Evolutionary conservation across 306 rosid species (phyloP).

Genomic region (Cicer bijugum): DNA sequence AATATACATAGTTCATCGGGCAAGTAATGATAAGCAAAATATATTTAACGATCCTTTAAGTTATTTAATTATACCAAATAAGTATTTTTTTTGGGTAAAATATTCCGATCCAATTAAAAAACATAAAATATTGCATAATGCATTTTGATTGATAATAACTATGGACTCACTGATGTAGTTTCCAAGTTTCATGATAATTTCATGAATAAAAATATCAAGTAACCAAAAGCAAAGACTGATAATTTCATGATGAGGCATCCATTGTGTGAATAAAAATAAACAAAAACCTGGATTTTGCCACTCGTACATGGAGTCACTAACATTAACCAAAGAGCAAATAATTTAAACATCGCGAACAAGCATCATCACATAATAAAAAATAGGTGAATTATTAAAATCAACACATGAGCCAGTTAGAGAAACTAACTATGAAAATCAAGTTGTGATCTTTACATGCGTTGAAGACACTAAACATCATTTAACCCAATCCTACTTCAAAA

Average conservation of each 20-base stretch:
- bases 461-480: slow-evolving; percentile 9
- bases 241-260: slow-evolving; percentile 28
- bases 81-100: too few species aligned
- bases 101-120: too few species aligned
- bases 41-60: too few species aligned
- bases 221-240: neutral
- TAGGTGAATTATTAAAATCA: slow-evolving; percentile 1
- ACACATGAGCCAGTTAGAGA: slow-evolving; percentile 7
- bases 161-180: neutral
- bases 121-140: too few species aligned
- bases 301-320: neutral
- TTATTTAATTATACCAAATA: too few species aligned
- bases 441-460: neutral
- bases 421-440: slow-evolving; percentile 15
- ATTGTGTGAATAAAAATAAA: neutral
- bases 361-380: neutral
- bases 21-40: neutral
- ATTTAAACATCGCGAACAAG: slow-evolving; percentile 1
- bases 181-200: too few species aligned
- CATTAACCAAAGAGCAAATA: neutral
- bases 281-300: neutral
- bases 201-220: too few species aligned
- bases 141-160: too few species aligned
- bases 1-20: neutral
- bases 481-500: slow-evolving; percentile 24